phyloP scores from a whole-genome alignment of 805 yeast genomes.

The Komagataella mondaviorum region DNA sequence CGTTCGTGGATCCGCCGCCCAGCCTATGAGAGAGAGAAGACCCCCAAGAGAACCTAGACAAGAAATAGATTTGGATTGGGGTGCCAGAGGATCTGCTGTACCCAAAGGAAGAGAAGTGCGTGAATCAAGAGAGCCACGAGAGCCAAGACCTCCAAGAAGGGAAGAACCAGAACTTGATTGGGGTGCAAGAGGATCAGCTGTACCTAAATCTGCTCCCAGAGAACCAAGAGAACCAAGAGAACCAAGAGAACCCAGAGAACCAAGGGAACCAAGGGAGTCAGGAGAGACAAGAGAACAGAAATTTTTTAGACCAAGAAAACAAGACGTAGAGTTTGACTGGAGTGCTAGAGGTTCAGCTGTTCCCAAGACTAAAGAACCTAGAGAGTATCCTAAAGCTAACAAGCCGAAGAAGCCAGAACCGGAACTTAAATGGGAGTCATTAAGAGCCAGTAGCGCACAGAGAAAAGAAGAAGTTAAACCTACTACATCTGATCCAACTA shows the following conservation, averaged over 20 bases:
- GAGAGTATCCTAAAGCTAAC: not conserved
- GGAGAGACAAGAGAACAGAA: conserved; percentile 28
- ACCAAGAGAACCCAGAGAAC: conserved; percentile 14
- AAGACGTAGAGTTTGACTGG: conserved; percentile 30
- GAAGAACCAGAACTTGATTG: conserved; percentile 53
- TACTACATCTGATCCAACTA: not conserved
- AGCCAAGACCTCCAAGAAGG: conserved; percentile 22
- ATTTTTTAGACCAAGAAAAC: conserved; percentile 26
- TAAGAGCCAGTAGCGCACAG: not conserved
- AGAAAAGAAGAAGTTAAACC: not conserved
- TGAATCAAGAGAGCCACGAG: conserved; percentile 18
- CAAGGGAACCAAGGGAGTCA: conserved; percentile 13
- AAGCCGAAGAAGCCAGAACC: conserved; percentile 1
- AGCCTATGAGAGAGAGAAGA: conserved; percentile 13
- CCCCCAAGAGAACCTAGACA: conserved; percentile 8
- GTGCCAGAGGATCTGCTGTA: conserved; percentile 20
- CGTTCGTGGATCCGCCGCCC: conserved; percentile 9
- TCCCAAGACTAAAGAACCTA: not conserved
- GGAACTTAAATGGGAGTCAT: not conserved
- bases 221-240: conserved; percentile 18
- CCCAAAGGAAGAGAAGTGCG: conserved; percentile 14
- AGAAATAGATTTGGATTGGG: conserved; percentile 34
- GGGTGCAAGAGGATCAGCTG: conserved; percentile 28
- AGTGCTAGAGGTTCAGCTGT: conserved; percentile 21
- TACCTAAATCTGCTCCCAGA: conserved; percentile 11